A percentile compares a stretch with the other conserved stretches of the same genome.
These are phyloP conservation scores for Geotrichum klebahnii DNA, from an alignment of 1,139 yeast genomes.

Conservation along the genomic window DNA sequence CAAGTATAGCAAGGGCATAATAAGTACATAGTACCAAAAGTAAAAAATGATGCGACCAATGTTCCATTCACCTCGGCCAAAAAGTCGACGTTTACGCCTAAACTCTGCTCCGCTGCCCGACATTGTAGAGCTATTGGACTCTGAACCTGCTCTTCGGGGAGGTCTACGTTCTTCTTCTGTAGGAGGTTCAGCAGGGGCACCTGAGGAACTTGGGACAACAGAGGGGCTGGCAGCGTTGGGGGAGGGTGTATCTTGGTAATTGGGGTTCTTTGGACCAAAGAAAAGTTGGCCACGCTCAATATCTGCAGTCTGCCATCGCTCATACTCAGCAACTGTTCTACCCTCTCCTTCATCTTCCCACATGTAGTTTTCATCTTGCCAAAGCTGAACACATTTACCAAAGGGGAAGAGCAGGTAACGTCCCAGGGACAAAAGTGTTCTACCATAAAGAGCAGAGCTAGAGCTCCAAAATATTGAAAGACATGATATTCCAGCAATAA, in stretches of 20 bases:
- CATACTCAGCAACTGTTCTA: constrained; percentile 75
- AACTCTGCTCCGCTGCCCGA: constrained; percentile 1
- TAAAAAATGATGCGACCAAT: constrained; percentile 80
- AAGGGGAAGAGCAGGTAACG: constrained; percentile 74
- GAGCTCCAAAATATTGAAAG: constrained; percentile 38
- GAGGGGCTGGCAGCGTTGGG: neutral
- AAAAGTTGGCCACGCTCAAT: constrained; percentile 55
- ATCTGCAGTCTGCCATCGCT: constrained; percentile 82
- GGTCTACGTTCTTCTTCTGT: neutral
- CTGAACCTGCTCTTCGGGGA: neutral
- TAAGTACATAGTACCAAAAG: constrained; percentile 58
- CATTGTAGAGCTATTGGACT: constrained; percentile 8
- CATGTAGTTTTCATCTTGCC: constrained; percentile 73
- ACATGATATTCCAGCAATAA: constrained; percentile 47
- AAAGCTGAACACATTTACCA: constrained; percentile 80
- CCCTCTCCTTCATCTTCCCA: constrained; percentile 90
- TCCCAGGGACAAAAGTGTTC: constrained; percentile 60
- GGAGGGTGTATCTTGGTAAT: neutral
- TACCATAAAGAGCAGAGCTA: constrained; percentile 55
- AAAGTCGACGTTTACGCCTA: constrained; percentile 46
- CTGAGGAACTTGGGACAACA: constrained; percentile 31
- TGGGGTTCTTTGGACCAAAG: constrained; percentile 48
- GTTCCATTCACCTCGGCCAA: constrained; percentile 94
- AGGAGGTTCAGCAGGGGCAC: neutral
- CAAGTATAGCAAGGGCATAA: constrained; percentile 62